Conservation (phyloP, 305 asterid genomes). For the Withania somnifera region DNA sequence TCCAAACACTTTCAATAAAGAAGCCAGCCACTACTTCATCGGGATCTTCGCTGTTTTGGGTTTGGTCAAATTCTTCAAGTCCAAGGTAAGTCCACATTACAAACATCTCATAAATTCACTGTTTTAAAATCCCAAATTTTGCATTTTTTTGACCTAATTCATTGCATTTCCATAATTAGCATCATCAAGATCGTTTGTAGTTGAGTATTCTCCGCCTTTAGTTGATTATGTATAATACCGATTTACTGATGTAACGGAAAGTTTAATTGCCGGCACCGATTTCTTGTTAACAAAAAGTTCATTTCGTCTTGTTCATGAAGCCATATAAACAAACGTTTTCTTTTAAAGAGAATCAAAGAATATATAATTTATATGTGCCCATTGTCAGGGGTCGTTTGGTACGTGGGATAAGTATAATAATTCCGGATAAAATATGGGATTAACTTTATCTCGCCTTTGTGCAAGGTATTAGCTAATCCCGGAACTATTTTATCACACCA, state of each 20-base stretch:
- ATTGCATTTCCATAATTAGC: not conserved
- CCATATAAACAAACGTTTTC: no score
- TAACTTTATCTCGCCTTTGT: no score
- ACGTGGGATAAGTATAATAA: no score
- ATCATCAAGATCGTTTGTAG: not conserved
- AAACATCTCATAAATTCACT: not conserved
- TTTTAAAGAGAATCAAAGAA: no score
- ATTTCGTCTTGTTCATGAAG: not conserved
- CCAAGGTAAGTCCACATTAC: conserved; percentile 26
- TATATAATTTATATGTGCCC: no score
- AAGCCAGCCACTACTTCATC: no score
- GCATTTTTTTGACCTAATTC: not conserved
- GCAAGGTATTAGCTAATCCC: no score
- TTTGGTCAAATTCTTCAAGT: conserved; percentile 9
- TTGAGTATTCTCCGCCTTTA: not conserved
- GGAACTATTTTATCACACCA: no score
- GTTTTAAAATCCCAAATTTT: not conserved
- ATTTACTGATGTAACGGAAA: not conserved
- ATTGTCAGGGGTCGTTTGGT: no score
- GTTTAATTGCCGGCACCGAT: not conserved
- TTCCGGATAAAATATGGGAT: no score
- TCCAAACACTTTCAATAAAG: no score
- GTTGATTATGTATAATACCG: not conserved
- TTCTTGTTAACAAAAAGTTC: not conserved
- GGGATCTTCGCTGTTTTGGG: not conserved